Conservation (phyloP, 805 yeast species). For the Nakazawaea siamensis region DNA sequence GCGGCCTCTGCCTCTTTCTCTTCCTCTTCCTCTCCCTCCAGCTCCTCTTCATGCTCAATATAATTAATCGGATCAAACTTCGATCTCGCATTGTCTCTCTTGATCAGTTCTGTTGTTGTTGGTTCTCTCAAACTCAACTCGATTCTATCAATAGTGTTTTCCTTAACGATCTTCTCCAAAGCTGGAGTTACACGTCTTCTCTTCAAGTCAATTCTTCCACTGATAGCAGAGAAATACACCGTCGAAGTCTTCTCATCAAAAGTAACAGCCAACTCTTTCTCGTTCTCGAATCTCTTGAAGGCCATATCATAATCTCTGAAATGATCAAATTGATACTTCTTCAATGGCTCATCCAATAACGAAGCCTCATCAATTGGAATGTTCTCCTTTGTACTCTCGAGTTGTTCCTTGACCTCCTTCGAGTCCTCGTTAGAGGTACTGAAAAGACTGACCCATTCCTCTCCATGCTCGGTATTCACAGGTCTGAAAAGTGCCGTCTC, state of each 20-base stretch:
- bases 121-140: constrained; percentile 64
- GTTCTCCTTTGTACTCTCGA: constrained; percentile 43
- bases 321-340: constrained; percentile 49
- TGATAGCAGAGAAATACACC: constrained; percentile 72
- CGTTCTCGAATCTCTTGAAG: constrained; percentile 32
- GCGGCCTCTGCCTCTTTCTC: constrained; percentile 25
- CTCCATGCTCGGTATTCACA: constrained; percentile 57
- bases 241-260: constrained; percentile 45
- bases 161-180: constrained; percentile 45
- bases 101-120: constrained; percentile 56
- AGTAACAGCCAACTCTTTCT: constrained; percentile 62
- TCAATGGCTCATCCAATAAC: constrained; percentile 32
- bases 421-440: constrained; percentile 33
- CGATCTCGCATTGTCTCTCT: constrained; percentile 61
- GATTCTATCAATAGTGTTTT: constrained; percentile 52
- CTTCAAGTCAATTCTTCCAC: constrained; percentile 72
- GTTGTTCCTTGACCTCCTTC: constrained; percentile 24
- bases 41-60: constrained; percentile 52
- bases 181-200: constrained; percentile 70
- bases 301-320: constrained; percentile 77
- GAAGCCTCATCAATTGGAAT: constrained; percentile 28
- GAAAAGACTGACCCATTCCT: constrained; percentile 70
- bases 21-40: constrained; percentile 27
- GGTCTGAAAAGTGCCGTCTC: constrained; percentile 67
- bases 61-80: constrained; percentile 75